Base-by-base conservation (phyloP, 371 early-diverging fungal species). In the Coemansia sp. region DNA sequence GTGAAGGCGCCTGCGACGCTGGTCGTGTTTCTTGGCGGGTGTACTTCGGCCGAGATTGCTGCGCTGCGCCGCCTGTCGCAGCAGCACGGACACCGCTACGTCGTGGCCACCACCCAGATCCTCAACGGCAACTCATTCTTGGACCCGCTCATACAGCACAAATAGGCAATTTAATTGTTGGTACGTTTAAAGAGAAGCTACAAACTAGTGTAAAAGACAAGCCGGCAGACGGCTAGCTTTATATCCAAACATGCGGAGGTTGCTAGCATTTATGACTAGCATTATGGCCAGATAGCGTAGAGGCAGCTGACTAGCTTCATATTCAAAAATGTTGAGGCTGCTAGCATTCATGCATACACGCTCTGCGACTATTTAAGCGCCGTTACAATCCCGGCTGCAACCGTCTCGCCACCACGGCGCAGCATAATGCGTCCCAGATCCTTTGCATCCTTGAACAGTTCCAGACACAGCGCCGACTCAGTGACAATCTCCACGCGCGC, bases 11-110 rank as follows among this genome's bases (percentile, higher is more conserved):
- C 86, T 26, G 87, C 89, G 5, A 93, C 94, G 1, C 79, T 97
- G 53, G 88, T 97, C 4, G 88, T 96, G 63, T 96, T 94, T 77
- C 81, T 97, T n/a, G 97, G 96, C 42, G 97, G 97, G n/a, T 94
- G 95, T 75, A 96, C 96, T 2, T 90, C 84, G 58, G 90, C 96
- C 8, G 97, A 97, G 75, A 87, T 96, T 12, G 85, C 94, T 7
- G 94, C 96, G 21, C 82, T 95, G 23, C 85, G 96, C 14, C 91
- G 93, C 72, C 78, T 95, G 51, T 86, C 92, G 12, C 88, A 89
- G 69, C 89, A 90, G 67, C 78, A 80, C 69, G 87, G 85, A 50
- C 93, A 94, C 21, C 89, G 91, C 67, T 96, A 90, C 80, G 78
- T 96, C 40, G 87, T 90, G 12, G 86, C 93, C 51, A 96, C 96